Percentiles rank a stretch among this genome's conserved stretches.
phyloP scores from a whole-genome alignment of 2,329 filamentous ascomycete species.

The Fusarium bactridioides region DNA sequence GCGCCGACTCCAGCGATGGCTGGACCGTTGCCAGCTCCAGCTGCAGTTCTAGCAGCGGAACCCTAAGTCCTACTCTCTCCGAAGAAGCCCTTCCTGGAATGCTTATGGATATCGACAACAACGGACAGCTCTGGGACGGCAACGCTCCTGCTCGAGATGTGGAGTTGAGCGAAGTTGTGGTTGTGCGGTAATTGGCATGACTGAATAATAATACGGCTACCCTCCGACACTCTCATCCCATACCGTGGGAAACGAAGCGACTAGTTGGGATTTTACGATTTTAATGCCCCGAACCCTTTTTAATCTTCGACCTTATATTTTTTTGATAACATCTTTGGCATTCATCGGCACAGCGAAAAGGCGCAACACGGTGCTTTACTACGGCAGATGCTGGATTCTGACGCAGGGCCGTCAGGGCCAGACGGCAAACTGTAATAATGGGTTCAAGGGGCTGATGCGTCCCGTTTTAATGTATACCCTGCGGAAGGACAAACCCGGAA shows the following conservation, averaged over 20 bases:
- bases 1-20: constrained; percentile 74
- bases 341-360: constrained; percentile 52
- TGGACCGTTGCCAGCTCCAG: constrained; percentile 88
- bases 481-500: constrained; percentile 36
- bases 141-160: constrained; percentile 49
- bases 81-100: constrained; percentile 52
- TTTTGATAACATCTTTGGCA: constrained; percentile 48
- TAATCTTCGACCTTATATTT: constrained; percentile 45
- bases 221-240: constrained; percentile 19
- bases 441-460: constrained; percentile 28
- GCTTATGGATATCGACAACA: constrained; percentile 48
- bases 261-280: constrained; percentile 37
- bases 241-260: constrained; percentile 14
- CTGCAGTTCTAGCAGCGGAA: constrained; percentile 57
- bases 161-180: constrained; percentile 56
- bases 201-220: not conserved
- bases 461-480: constrained; percentile 43
- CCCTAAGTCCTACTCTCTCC: constrained; percentile 59
- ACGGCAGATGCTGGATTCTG: constrained; percentile 38
- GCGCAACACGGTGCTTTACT: constrained; percentile 48
- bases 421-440: constrained; percentile 41
- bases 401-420: constrained; percentile 41
- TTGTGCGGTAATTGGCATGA: constrained; percentile 46
- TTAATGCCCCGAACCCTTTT: constrained; percentile 42
- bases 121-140: constrained; percentile 44